Evolutionary conservation across 257 asterid genomes (phyloP).

Genomic region (Plantago ovata): DNA sequence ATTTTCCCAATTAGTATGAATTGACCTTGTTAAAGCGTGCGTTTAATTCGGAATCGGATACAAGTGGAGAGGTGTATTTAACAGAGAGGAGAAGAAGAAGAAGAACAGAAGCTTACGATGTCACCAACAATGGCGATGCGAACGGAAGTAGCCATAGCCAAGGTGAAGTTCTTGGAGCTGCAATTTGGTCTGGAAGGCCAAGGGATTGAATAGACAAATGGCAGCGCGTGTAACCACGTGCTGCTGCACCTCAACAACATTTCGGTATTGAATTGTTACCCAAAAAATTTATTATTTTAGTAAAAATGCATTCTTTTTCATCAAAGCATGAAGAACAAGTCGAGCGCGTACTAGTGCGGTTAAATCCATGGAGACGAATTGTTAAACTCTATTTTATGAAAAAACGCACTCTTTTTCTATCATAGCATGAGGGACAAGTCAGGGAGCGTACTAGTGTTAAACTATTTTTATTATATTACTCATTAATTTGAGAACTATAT

Average conservation of each 20-base stretch:
- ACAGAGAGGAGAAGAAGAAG: conserved; percentile 17
- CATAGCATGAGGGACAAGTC: too few species aligned
- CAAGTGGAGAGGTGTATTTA: not conserved
- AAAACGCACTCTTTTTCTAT: too few species aligned
- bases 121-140: conserved; percentile 92
- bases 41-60: not conserved
- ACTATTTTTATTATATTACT: too few species aligned
- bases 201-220: conserved; percentile 28
- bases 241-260: conserved; percentile 23
- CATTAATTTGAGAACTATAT: too few species aligned
- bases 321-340: too few species aligned
- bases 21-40: not conserved
- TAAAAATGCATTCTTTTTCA: too few species aligned
- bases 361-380: too few species aligned
- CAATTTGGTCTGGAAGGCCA: conserved; percentile 28
- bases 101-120: conserved; percentile 47
- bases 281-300: too few species aligned
- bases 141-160: conserved; percentile 46
- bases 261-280: too few species aligned
- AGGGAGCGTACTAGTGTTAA: too few species aligned
- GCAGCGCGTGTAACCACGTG: conserved; percentile 59
- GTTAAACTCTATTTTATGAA: too few species aligned
- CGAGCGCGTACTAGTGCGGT: too few species aligned
- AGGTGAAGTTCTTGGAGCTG: conserved; percentile 16
- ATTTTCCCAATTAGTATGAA: not conserved